Conservation (phyloP, 805 yeast species). For the Pichia phayaonensis region DNA sequence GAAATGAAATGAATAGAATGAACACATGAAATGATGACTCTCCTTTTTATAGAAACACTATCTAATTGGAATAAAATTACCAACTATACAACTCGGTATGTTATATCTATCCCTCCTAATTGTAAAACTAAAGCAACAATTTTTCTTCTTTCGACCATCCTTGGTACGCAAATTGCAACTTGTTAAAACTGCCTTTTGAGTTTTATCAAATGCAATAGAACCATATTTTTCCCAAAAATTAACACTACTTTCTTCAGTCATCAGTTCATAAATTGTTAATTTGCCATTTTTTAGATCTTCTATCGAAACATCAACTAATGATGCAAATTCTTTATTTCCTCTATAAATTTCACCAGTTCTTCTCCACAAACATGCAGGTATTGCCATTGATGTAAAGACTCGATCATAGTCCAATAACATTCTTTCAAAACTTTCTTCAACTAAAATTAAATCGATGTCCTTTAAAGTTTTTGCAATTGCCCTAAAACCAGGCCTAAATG, state of each 20-base stretch:
- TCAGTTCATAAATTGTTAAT: conserved; percentile 82
- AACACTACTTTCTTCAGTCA: conserved; percentile 95
- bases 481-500: conserved; percentile 86
- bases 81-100: conserved; percentile 93
- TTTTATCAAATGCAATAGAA: conserved; percentile 90
- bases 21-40: not conserved
- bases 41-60: conserved; percentile 27
- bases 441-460: conserved; percentile 84
- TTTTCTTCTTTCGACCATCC: conserved; percentile 71
- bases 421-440: conserved; percentile 90
- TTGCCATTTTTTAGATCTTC: conserved; percentile 91
- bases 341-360: conserved; percentile 94
- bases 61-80: conserved; percentile 81
- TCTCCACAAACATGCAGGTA: conserved; percentile 96
- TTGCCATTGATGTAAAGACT: conserved; percentile 94
- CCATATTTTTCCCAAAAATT: conserved; percentile 98
- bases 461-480: conserved; percentile 86
- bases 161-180: conserved; percentile 80
- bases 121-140: conserved; percentile 92
- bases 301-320: conserved; percentile 78
- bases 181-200: conserved; percentile 90
- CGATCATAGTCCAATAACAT: conserved; percentile 90
- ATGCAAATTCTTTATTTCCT: conserved; percentile 94
- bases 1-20: too few species aligned
- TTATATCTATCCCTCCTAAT: conserved; percentile 88